These are phyloP conservation scores for Trametes hirsuta DNA, from an alignment of 1,284 basidiomycete species.

Conservation along the genomic window DNA sequence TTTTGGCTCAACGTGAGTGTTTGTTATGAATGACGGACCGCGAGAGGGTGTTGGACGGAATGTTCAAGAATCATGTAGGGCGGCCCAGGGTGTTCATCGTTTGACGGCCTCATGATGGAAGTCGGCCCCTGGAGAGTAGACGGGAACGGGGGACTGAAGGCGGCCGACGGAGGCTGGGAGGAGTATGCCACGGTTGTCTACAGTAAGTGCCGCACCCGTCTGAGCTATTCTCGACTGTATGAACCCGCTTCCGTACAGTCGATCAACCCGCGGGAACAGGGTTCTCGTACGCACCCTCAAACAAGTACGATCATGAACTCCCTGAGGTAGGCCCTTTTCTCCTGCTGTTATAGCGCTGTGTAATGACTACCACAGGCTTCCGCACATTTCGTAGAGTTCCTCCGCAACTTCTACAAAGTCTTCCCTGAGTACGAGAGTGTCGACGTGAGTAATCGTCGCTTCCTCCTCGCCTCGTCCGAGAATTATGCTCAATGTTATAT, in stretches of 20 bases:
- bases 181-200: slow-evolving; percentile 98
- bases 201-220: slow-evolving; percentile 51
- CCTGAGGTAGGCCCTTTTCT: slow-evolving; percentile 54
- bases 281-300: slow-evolving; percentile 87
- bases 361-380: slow-evolving; percentile 62
- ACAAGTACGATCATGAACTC: slow-evolving; percentile 84
- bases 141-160: slow-evolving; percentile 77
- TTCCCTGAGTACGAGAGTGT: slow-evolving; percentile 87
- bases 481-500: slow-evolving; percentile 14
- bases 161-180: slow-evolving; percentile 94
- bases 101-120: slow-evolving; percentile 99
- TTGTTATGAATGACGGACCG: background rate
- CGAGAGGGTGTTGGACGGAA: background rate
- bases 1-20: slow-evolving; percentile 93
- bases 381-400: slow-evolving; percentile 81
- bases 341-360: background rate
- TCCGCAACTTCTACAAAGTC: slow-evolving; percentile 85
- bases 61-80: slow-evolving; percentile 53
- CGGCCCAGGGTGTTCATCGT: slow-evolving; percentile 95
- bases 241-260: slow-evolving; percentile 50
- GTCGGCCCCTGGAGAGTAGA: slow-evolving; percentile 90
- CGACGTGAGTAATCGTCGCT: slow-evolving; percentile 65
- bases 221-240: background rate
- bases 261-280: slow-evolving; percentile 98
- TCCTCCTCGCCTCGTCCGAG: too few relatives aligned